Base-by-base conservation (phyloP, 331 rosid genomes). In the Malus hybrid region DNA sequence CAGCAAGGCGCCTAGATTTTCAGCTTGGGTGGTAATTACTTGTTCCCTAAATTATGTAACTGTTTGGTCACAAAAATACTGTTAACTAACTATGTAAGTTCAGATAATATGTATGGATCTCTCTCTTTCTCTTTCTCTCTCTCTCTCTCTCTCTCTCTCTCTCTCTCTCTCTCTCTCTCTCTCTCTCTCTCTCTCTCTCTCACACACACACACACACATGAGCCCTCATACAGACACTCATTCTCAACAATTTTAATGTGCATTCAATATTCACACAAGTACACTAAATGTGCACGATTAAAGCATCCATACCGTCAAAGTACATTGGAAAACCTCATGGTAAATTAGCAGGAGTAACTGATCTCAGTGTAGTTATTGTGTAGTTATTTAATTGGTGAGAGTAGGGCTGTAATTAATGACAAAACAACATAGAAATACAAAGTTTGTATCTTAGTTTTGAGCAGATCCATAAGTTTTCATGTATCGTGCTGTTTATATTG, bases 1-100 rank as follows among this genome's bases (percentile, higher is more conserved):
- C 97, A 26, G 86, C 87, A 72, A 88, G 95, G 86, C 96, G 97
- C 83, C 79, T 93, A 82, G 97, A 93, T 85, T 93, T 93, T 87
- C 96, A 93, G 71, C 32, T 91, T 65, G 98, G 98, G 81, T 93
- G 98, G 98, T 93, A 87, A 28, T 70, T 78, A 42, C 76, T 52
- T 20, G 16, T 60, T 61, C 70, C 76, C 60, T 44, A 16, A 16
- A 24, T 39, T 58, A 28, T 70, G 33, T 55, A 58, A 42, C 58
- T 52, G 20, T 28, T 75, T 33, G 28, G 46, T 68, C n/a, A 29
- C 11, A 15, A 4, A 72, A 10, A 34, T 67, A 53, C 10, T 56
- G 19, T 60, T 34, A 44, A 19, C 28, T 46, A 50, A 50, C 22
- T 65, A 65, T 56, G 13, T 9, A 18, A 58, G 19, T 77, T 19